Evolutionary conservation across 192 early-diverging fungal genomes (phyloP).

Genomic region (Spizellomyces punctatus): DNA sequence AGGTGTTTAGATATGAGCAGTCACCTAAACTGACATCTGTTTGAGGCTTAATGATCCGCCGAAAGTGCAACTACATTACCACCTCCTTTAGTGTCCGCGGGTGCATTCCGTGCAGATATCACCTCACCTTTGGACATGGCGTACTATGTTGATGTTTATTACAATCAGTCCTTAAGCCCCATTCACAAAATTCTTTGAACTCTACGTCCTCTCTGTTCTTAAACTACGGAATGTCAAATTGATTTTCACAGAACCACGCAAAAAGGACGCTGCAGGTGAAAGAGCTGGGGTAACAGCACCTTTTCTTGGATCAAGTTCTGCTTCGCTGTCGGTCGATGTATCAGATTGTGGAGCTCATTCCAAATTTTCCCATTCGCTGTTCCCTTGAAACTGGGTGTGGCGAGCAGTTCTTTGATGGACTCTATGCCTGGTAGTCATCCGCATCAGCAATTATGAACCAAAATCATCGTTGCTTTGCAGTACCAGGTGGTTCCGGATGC

Average conservation of each 20-base stretch:
- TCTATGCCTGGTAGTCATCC: not conserved
- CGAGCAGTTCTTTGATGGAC: conserved; percentile 6
- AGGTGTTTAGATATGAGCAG: conserved; percentile 70
- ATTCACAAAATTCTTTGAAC: conserved; percentile 57
- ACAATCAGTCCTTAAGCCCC: conserved; percentile 49
- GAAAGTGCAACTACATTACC: conserved; percentile 54
- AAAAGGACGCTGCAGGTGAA: not conserved
- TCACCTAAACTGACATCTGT: conserved; percentile 59
- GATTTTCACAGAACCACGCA: not conserved
- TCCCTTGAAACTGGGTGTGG: conserved; percentile 5
- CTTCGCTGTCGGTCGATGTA: conserved; percentile 36
- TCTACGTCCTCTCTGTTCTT: conserved; percentile 5
- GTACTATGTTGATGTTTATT: not conserved
- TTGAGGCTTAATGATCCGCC: conserved; percentile 47
- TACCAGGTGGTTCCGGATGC: too few relatives aligned
- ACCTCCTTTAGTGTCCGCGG: not conserved
- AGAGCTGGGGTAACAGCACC: conserved; percentile 13
- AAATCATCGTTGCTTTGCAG: too few relatives aligned
- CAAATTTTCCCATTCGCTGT: not conserved
- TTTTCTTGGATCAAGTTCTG: conserved; percentile 37
- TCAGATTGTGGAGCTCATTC: conserved; percentile 29
- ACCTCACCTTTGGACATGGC: not conserved
- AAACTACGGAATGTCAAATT: too few relatives aligned
- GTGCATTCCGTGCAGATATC: not conserved
- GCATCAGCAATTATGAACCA: too few relatives aligned